Percentiles rank a stretch among this genome's conserved stretches.
Evolutionary conservation across 2,329 filamentous ascomycete genomes (phyloP).

Genomic region (Pyricularia grisea): DNA sequence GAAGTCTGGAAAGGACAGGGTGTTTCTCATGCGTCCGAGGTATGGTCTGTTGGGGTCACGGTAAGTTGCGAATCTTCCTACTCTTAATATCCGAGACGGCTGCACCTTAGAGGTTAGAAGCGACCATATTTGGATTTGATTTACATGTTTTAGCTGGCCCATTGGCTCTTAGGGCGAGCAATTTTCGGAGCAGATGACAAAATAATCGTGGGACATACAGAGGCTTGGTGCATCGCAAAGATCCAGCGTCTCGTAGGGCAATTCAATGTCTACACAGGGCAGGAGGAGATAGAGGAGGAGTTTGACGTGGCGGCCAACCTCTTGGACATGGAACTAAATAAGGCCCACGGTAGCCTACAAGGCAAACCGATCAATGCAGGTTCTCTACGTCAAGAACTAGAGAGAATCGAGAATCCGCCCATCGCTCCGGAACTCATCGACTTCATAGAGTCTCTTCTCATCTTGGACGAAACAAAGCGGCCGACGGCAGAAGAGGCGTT

Average conservation of each 20-base stretch:
- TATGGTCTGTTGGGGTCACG: background rate
- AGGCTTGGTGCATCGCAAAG: no score
- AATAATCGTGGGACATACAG: no score
- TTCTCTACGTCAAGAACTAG: background rate
- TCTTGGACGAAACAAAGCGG: background rate
- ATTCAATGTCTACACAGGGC: background rate
- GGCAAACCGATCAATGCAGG: background rate
- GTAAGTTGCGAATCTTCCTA: background rate
- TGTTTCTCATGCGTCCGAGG: background rate
- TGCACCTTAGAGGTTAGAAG: background rate
- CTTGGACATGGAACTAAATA: background rate
- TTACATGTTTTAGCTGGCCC: background rate
- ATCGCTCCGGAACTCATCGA: background rate
- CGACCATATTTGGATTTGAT: background rate
- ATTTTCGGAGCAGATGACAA: no score
- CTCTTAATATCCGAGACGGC: background rate
- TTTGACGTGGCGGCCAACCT: background rate
- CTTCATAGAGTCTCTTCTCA: background rate
- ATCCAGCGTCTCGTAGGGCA: background rate
- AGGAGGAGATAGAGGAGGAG: background rate
- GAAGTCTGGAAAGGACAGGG: background rate
- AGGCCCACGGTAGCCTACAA: background rate
- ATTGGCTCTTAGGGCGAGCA: no score
- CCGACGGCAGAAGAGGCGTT: background rate
- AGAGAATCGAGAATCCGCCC: background rate